Evolutionary conservation across 257 asterid species (phyloP).

Genomic region (Voacanga thouarsii): DNA sequence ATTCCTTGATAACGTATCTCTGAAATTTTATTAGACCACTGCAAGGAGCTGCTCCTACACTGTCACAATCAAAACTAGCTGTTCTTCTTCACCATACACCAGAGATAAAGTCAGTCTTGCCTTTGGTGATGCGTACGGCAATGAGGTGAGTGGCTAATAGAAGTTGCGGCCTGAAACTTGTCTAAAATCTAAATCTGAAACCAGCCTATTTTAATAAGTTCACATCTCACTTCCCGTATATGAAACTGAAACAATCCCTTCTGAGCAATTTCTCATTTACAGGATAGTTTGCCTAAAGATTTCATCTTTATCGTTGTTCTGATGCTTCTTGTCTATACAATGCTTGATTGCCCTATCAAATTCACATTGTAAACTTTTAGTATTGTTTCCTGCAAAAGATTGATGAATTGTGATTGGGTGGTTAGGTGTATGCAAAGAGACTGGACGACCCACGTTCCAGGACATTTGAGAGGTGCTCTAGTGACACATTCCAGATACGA

Average conservation of each 20-base stretch:
- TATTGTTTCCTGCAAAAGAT: not conserved
- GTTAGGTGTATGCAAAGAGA: constrained; percentile 34
- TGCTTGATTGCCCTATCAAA: too few relatives aligned
- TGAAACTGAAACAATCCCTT: not conserved
- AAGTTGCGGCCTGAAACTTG: not conserved
- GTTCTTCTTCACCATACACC: constrained; percentile 37
- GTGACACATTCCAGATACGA: constrained; percentile 29
- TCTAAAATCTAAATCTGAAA: not conserved
- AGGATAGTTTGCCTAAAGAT: not conserved
- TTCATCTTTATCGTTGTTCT: not conserved
- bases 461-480: constrained; percentile 42
- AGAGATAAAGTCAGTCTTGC: constrained; percentile 44
- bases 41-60: constrained; percentile 34
- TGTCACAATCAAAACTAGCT: constrained; percentile 43
- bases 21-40: not conserved
- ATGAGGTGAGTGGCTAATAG: constrained; percentile 22
- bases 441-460: constrained; percentile 28
- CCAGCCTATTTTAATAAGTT: not conserved
- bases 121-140: constrained; percentile 43
- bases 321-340: too few relatives aligned
- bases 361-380: not conserved
- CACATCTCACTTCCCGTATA: not conserved
- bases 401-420: not conserved
- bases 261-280: not conserved
- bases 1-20: not conserved